Conservation (phyloP, 169 alveolate species). For the Cryptosporidium ubiquitum region DNA sequence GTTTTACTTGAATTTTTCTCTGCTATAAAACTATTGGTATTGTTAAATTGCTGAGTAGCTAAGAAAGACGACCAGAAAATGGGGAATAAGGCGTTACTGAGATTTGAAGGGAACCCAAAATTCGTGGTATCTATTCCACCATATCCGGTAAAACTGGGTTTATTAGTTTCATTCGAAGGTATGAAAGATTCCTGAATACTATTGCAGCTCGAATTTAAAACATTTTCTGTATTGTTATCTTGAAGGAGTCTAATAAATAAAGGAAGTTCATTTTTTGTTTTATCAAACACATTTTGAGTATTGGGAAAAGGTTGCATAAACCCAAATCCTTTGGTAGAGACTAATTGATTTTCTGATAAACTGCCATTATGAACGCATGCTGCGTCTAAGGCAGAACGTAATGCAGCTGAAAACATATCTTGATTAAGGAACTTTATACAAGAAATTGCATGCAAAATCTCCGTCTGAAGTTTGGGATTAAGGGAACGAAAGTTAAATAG, state of each 20-base stretch:
- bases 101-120: conserved; percentile 6
- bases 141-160: neutral
- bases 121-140: neutral
- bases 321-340: neutral
- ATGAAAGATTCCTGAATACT: neutral
- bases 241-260: conserved; percentile 18
- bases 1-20: neutral
- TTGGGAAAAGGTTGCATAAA: neutral
- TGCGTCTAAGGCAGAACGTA: conserved; percentile 22
- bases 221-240: neutral
- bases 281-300: neutral
- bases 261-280: conserved; percentile 5
- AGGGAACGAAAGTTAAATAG: conserved; percentile 30
- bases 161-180: neutral
- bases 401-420: conserved; percentile 15
- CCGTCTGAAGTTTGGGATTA: conserved; percentile 15
- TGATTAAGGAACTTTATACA: conserved; percentile 48
- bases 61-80: conserved; percentile 18
- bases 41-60: neutral
- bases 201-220: neutral
- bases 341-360: neutral
- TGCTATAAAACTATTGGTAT: neutral
- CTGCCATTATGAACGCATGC: conserved; percentile 10
- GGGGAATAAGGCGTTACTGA: neutral
- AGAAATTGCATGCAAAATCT: conserved; percentile 23